Percentiles rank a stretch among this genome's conserved stretches.
phyloP scores from a whole-genome alignment of 2,329 filamentous ascomycete genomes.

The Pestalotiopsis sp. region DNA sequence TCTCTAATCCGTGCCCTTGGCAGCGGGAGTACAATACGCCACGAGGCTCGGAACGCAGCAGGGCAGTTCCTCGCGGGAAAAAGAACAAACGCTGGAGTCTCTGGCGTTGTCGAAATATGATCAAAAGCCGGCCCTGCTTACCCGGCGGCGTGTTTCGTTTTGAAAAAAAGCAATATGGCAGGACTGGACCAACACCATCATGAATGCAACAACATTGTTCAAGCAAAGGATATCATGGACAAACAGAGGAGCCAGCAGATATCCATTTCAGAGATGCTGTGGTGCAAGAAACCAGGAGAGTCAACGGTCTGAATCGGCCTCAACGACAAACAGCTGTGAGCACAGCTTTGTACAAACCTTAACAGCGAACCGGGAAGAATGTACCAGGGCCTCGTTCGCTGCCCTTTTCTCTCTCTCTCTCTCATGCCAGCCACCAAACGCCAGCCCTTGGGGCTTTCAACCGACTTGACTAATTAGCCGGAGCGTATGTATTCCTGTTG shows the following conservation, averaged over 20 bases:
- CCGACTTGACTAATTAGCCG: background rate
- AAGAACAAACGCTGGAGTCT: constrained; percentile 5
- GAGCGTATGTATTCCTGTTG: background rate
- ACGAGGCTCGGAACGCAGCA: constrained; percentile 9
- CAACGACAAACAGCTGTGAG: constrained; percentile 12
- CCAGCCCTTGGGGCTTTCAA: constrained; percentile 23
- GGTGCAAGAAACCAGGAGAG: background rate
- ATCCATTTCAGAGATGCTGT: background rate
- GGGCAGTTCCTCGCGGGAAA: background rate
- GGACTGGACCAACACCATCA: background rate
- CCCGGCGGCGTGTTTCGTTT: background rate
- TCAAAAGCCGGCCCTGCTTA: background rate
- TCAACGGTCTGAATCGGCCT: constrained; percentile 10
- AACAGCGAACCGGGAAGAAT: constrained; percentile 28
- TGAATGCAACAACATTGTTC: background rate
- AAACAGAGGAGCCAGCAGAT: background rate
- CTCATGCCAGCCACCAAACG: constrained; percentile 29
- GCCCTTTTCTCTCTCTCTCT: background rate
- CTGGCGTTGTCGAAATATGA: constrained; percentile 1
- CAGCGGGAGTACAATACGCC: constrained; percentile 19
- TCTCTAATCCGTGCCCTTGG: constrained; percentile 23
- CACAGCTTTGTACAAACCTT: constrained; percentile 15
- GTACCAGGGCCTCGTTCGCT: constrained; percentile 20
- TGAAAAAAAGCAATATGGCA: background rate
- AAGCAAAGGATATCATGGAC: background rate